phyloP scores from a whole-genome alignment of 139 green algal genomes.

The Coccomyxa sp. region DNA sequence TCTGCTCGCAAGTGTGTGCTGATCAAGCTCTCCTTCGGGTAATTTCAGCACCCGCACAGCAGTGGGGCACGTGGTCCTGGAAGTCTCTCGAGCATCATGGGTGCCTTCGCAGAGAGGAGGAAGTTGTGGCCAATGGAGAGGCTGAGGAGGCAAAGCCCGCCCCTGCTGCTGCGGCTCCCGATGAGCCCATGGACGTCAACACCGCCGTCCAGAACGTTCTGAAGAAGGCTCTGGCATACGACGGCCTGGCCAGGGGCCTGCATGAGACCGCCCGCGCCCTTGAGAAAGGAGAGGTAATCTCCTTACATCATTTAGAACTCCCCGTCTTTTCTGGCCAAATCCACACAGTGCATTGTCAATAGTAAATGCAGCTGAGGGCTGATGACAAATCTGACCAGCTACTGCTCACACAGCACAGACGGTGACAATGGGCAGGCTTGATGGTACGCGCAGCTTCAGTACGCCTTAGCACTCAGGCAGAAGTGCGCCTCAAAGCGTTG shows the following conservation, averaged over 20 bases:
- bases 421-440: too few relatives aligned
- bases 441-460: too few relatives aligned
- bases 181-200: constrained; percentile 96
- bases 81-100: background rate
- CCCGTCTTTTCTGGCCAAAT: too few relatives aligned
- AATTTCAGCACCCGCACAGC: background rate
- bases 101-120: constrained; percentile 37
- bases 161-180: constrained; percentile 58
- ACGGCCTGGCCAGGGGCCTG: constrained; percentile 92
- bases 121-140: constrained; percentile 18
- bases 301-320: too few relatives aligned
- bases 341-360: too few relatives aligned
- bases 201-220: constrained; percentile 90
- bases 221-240: constrained; percentile 97
- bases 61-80: background rate
- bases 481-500: background rate
- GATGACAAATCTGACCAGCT: too few relatives aligned
- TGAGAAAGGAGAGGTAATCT: constrained; percentile 46
- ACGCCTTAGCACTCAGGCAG: too few relatives aligned
- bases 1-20: too few relatives aligned
- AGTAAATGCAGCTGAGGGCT: too few relatives aligned
- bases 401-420: too few relatives aligned
- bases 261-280: constrained; percentile 81
- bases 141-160: constrained; percentile 18
- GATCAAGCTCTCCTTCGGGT: too few relatives aligned